phyloP scores from a whole-genome alignment of 2,329 filamentous ascomycete species.

The Botrytis elliptica region DNA sequence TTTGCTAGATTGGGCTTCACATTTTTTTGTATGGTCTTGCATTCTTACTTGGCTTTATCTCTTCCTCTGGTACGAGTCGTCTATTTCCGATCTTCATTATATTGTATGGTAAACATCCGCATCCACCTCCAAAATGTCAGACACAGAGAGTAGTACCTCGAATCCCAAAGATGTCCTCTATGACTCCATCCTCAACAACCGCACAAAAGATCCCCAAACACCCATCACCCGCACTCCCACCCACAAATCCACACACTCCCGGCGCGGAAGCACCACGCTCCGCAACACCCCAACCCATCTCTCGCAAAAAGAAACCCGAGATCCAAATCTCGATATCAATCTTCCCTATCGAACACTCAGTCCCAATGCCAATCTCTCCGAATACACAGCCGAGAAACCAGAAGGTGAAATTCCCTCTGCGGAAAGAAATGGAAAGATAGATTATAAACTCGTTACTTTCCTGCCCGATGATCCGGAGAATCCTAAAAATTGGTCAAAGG shows the following conservation, averaged over 20 bases:
- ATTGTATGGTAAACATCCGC: not conserved
- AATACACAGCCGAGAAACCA: constrained; percentile 63
- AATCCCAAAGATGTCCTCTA: not conserved
- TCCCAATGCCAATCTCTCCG: constrained; percentile 59
- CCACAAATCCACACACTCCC: not conserved
- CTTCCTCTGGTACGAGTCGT: not conserved
- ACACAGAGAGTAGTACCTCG: constrained; percentile 6
- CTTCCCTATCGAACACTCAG: constrained; percentile 66
- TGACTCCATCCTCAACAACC: not conserved
- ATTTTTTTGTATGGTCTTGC: not conserved
- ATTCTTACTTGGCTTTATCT: not conserved
- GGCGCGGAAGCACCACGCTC: constrained; percentile 21
- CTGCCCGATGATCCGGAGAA: constrained; percentile 70
- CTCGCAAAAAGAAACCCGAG: constrained; percentile 34
- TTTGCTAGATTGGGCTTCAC: not conserved
- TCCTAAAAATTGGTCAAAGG: constrained; percentile 82
- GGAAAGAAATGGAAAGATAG: not conserved
- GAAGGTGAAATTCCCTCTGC: constrained; percentile 53
- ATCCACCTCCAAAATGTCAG: not conserved
- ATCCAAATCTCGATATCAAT: constrained; percentile 47
- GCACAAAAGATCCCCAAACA: not conserved
- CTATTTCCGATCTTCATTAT: not conserved
- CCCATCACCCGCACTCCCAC: not conserved
- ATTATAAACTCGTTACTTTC: constrained; percentile 68
- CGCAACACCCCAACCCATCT: not conserved